Percentiles rank a stretch among this genome's conserved stretches.
These are phyloP conservation scores for Zanthoxylum bungeanum DNA, from an alignment of 345 rosid species.

Conservation along the genomic window DNA sequence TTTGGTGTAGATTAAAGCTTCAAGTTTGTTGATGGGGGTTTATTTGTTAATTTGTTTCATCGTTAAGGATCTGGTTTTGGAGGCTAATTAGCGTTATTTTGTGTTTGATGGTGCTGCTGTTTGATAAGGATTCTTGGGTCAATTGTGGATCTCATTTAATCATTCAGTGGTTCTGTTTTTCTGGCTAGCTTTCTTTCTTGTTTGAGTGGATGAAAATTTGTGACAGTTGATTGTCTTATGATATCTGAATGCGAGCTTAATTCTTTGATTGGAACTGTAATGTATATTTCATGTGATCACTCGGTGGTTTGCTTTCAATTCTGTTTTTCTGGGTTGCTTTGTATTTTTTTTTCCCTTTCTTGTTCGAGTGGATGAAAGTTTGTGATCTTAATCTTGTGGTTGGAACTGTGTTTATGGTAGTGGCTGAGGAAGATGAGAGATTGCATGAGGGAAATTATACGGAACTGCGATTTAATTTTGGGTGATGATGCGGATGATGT, in stretches of 20 bases:
- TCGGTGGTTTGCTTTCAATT: not conserved
- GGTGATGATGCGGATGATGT: slow-evolving; percentile 20
- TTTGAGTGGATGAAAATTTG: no score
- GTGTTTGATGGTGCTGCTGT: not conserved
- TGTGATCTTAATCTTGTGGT: not conserved
- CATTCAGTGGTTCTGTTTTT: no score
- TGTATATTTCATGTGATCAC: no score
- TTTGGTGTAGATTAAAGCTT: not conserved
- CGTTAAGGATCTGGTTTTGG: not conserved
- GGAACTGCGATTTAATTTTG: slow-evolving; percentile 28
- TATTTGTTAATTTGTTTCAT: no score
- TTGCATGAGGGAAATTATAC: slow-evolving; percentile 34
- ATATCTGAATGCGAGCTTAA: no score
- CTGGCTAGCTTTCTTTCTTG: no score
- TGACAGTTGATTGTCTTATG: no score
- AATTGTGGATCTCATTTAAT: not conserved
- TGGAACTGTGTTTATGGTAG: slow-evolving; percentile 18
- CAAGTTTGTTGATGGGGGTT: not conserved
- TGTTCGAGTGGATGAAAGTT: not conserved
- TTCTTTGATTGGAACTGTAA: no score
- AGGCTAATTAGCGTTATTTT: not conserved
- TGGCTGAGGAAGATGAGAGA: slow-evolving; percentile 34
- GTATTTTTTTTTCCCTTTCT: not conserved
- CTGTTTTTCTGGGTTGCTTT: not conserved
- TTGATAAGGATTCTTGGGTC: not conserved